Base-by-base conservation (phyloP, 805 yeast genomes). In the Candida vartiovaarae region DNA sequence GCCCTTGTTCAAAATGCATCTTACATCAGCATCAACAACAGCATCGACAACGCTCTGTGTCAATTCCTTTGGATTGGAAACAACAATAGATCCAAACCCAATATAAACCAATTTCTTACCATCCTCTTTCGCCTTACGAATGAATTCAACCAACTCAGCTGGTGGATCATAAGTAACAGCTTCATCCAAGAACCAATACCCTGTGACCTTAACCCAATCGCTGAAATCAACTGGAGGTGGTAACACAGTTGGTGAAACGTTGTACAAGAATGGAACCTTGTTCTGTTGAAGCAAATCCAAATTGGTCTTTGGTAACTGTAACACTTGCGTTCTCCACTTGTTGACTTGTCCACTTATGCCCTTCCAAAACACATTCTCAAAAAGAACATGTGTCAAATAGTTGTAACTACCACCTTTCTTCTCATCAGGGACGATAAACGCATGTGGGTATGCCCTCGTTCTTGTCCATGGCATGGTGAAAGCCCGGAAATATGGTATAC, bases 401-500 rank as follows among this genome's bases (percentile, higher is more conserved):
- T 91, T 91, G 64, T 91, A 91, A 8, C 90, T 83, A 3, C 97
- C 96, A 8, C 96, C 96, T 60, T 84, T 75, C 58, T 84, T 87
- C 63, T 86, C 95, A 47, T 89, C 96, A 0, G 98, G 96, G 6
- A 87, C 95, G 59, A 90, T 79, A 51, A 91, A 89, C 0, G 98
- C 97, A 68, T 91, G 97, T 1, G 97, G 97, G 59, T 91, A 91
- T 0, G 96, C 95, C 52, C 95, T 72, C 1, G 98, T 90, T 48
- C 95, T 67, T 0, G 97, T 87, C 98, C 98, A 91, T 0, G 98
- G 98, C 98, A 91, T 91, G 0, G 98, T 91, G 60, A 91, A 91
- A 0, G 97, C 97, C 55, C 97, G 72, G 68, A 86, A 84, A 60
- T 91, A 91, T 0, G 98, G 95, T 44, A 91, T 84, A 23, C 80